These are phyloP conservation scores for Bryum argenteum DNA, from an alignment of 225 moss, liverwort and hornwort species.

Conservation along the genomic window DNA sequence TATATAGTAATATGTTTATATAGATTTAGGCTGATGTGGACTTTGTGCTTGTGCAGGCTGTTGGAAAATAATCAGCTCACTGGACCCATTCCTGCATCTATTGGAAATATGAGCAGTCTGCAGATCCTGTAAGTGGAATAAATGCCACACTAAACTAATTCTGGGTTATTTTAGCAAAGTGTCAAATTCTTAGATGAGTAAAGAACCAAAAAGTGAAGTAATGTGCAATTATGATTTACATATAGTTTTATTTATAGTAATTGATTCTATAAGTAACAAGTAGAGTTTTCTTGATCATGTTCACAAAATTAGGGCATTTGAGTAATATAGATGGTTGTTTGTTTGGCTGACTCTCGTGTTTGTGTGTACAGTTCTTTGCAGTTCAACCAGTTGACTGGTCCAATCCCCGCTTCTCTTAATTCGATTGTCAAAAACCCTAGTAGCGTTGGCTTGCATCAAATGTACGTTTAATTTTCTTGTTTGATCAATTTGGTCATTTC, in stretches of 20 bases:
- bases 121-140: constrained; percentile 51
- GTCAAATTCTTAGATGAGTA: too few species aligned
- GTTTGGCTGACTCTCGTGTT: neutral
- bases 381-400: constrained; percentile 50
- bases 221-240: too few species aligned
- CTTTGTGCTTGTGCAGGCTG: constrained; percentile 41
- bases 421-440: constrained; percentile 2
- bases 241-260: too few species aligned
- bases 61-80: constrained; percentile 46
- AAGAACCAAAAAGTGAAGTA: too few species aligned
- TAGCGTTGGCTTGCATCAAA: constrained; percentile 43
- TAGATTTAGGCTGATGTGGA: neutral
- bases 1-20: too few species aligned
- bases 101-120: constrained; percentile 55
- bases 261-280: too few species aligned
- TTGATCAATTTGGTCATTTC: too few species aligned
- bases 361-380: constrained; percentile 56
- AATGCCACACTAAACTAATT: too few species aligned
- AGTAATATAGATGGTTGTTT: neutral
- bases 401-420: constrained; percentile 37
- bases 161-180: too few species aligned
- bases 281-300: too few species aligned
- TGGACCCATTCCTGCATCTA: constrained; percentile 42
- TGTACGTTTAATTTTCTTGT: constrained; percentile 34
- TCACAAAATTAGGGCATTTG: too few species aligned